These are phyloP conservation scores for Coemansia aciculifera DNA, from an alignment of 192 early-diverging fungal genomes.

Conservation along the genomic window DNA sequence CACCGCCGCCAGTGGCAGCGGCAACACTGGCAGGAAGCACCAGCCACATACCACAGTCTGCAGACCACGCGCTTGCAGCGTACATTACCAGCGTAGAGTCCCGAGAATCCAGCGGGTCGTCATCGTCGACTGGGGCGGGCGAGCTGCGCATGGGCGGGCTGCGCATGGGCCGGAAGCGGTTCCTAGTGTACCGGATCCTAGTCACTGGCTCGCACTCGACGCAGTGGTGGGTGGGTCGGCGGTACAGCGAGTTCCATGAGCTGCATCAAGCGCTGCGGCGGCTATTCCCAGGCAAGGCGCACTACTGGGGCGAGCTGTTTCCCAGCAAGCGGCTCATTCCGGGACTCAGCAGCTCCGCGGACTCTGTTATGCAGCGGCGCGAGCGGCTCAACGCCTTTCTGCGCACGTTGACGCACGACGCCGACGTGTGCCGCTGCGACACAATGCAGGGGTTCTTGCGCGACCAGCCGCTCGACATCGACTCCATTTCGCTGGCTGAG, in stretches of 20 bases:
- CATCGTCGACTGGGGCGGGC: slow-evolving; percentile 14
- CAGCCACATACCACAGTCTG: slow-evolving; percentile 3
- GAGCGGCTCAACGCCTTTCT: slow-evolving; percentile 50
- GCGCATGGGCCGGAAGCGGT: slow-evolving; percentile 50
- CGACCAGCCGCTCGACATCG: slow-evolving; percentile 36
- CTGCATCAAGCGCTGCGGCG: slow-evolving; percentile 42
- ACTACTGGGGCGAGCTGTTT: slow-evolving; percentile 42
- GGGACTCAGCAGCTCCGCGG: slow-evolving; percentile 36
- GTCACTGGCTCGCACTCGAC: slow-evolving; percentile 31
- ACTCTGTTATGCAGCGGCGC: slow-evolving; percentile 47
- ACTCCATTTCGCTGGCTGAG: slow-evolving; percentile 33
- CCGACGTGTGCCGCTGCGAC: slow-evolving; percentile 21
- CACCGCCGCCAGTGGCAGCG: neutral
- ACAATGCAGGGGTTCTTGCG: slow-evolving; percentile 46
- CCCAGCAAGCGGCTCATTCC: slow-evolving; percentile 49
- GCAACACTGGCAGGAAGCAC: slow-evolving; percentile 9
- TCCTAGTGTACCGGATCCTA: slow-evolving; percentile 48
- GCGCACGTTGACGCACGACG: slow-evolving; percentile 40
- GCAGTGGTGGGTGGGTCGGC: slow-evolving; percentile 44
- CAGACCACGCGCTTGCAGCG: slow-evolving; percentile 13
- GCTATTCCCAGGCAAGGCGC: slow-evolving; percentile 32
- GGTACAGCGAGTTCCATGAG: slow-evolving; percentile 54
- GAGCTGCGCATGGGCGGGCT: slow-evolving; percentile 41
- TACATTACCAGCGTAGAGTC: slow-evolving; percentile 53
- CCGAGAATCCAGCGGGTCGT: slow-evolving; percentile 17